phyloP scores from a whole-genome alignment of 2,329 filamentous ascomycete species.

The Paraconiothyrium sp. region DNA sequence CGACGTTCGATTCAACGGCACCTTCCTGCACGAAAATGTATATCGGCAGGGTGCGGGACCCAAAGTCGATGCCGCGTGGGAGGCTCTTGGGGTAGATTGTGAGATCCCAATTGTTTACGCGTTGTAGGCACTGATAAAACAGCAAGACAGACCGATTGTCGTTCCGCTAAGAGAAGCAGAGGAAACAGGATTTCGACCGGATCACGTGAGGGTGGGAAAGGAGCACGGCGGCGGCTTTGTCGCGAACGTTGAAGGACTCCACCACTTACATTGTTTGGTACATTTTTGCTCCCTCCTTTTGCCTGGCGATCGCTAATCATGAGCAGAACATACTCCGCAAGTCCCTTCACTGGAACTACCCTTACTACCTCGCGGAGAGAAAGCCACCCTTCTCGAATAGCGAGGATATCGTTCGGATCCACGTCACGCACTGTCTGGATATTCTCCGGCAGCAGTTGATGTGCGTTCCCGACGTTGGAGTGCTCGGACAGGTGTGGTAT shows the following conservation, averaged over 20 bases:
- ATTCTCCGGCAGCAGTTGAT: slow-evolving; percentile 70
- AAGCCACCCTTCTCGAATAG: slow-evolving; percentile 65
- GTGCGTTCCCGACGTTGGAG: slow-evolving; percentile 68
- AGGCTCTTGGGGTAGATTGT: slow-evolving; percentile 62
- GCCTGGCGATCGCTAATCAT: slow-evolving; percentile 23
- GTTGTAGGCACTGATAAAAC: background rate
- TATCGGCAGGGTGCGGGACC: slow-evolving; percentile 61
- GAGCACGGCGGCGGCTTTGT: slow-evolving; percentile 68
- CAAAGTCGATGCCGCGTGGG: slow-evolving; percentile 68
- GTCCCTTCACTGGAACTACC: slow-evolving; percentile 67
- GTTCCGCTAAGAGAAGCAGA: slow-evolving; percentile 61
- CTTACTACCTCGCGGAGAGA: slow-evolving; percentile 63
- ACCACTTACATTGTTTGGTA: slow-evolving; percentile 68
- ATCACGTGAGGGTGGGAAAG: slow-evolving; percentile 65
- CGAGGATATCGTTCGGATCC: slow-evolving; percentile 63
- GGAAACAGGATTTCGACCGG: slow-evolving; percentile 60
- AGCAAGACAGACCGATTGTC: slow-evolving; percentile 51
- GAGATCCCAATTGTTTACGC: slow-evolving; percentile 23
- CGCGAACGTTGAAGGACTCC: slow-evolving; percentile 66
- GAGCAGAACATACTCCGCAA: slow-evolving; percentile 67
- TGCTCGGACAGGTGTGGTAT: slow-evolving; percentile 70
- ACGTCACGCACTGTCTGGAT: slow-evolving; percentile 69
- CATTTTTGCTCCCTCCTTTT: background rate
- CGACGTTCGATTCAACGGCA: slow-evolving; percentile 63
- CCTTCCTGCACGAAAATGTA: slow-evolving; percentile 63